These are phyloP conservation scores for Scenedesmus sp. DNA, from an alignment of 163 green algal genomes.

Conservation along the genomic window DNA sequence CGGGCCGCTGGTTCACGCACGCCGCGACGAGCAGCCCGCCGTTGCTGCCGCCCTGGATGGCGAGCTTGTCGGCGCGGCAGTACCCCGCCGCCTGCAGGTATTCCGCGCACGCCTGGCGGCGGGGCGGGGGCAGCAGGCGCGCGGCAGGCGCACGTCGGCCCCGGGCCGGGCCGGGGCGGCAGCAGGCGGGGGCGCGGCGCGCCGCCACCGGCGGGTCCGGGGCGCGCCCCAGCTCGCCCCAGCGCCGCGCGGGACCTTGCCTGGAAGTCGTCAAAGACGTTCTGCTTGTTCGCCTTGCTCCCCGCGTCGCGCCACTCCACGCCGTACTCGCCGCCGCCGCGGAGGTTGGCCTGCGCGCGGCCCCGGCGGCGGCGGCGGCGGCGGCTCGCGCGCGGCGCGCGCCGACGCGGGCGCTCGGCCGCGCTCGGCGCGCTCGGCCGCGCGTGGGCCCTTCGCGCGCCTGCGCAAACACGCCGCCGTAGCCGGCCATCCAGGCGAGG, in stretches of 20 bases:
- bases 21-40: constrained; percentile 94
- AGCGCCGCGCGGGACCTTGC: too few species aligned
- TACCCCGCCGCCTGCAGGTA: constrained; percentile 71
- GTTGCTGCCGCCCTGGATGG: constrained; percentile 92
- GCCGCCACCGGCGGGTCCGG: not conserved
- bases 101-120: constrained; percentile 74
- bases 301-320: constrained; percentile 87
- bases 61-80: constrained; percentile 66
- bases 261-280: constrained; percentile 94
- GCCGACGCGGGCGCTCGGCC: too few species aligned
- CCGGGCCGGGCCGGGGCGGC: not conserved
- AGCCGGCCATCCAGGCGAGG: constrained; percentile 84
- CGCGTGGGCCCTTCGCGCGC: too few species aligned
- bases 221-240: not conserved
- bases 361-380: too few species aligned
- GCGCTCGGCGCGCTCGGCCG: too few species aligned
- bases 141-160: not conserved
- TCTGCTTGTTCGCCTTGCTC: constrained; percentile 86
- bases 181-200: not conserved
- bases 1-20: constrained; percentile 90
- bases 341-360: constrained; percentile 84
- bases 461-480: constrained; percentile 76
- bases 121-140: too few species aligned
- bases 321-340: constrained; percentile 96
- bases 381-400: too few species aligned